phyloP scores from a whole-genome alignment of 768 basidiomycete genomes.

The Tubosaeta sp. region DNA sequence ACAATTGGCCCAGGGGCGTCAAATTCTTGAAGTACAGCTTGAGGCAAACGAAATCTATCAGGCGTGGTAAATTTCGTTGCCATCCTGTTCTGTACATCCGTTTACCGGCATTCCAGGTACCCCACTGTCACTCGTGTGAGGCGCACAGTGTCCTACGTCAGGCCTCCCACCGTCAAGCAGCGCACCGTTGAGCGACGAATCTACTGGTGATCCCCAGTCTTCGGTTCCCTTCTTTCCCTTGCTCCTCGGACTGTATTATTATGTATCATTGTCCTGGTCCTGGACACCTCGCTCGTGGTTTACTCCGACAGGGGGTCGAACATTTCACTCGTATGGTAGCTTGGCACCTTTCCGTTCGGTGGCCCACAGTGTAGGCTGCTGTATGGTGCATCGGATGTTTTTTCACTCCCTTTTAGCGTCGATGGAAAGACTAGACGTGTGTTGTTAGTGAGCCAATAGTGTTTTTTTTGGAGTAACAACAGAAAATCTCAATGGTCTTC shows the following conservation, averaged over 20 bases:
- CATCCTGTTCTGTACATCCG: neutral
- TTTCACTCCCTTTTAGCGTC: constrained; percentile 8
- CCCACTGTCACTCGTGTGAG: constrained; percentile 76
- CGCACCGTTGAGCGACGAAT: constrained; percentile 71
- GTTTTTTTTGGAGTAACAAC: constrained; percentile 6
- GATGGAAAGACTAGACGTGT: constrained; percentile 15
- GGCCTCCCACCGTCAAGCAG: constrained; percentile 37
- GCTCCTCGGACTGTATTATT: constrained; percentile 29
- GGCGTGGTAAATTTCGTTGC: constrained; percentile 47
- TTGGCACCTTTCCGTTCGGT: constrained; percentile 7
- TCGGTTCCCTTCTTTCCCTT: neutral
- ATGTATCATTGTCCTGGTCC: constrained; percentile 17
- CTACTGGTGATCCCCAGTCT: constrained; percentile 53
- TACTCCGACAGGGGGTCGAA: constrained; percentile 47
- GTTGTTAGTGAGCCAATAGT: constrained; percentile 13
- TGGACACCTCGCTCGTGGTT: constrained; percentile 21
- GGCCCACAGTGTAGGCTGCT: constrained; percentile 13
- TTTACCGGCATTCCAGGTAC: constrained; percentile 43
- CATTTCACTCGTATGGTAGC: constrained; percentile 16
- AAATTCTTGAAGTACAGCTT: constrained; percentile 79
- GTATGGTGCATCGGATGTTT: constrained; percentile 17
- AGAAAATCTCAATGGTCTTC: neutral
- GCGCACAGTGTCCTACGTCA: constrained; percentile 63
- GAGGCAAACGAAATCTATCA: constrained; percentile 65
- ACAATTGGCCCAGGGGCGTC: constrained; percentile 56